Evolutionary conservation across 495 filamentous ascomycete genomes (phyloP), one percentile per base, ranked within the genome.

Genomic region (Trichoderma reesei): DNA sequence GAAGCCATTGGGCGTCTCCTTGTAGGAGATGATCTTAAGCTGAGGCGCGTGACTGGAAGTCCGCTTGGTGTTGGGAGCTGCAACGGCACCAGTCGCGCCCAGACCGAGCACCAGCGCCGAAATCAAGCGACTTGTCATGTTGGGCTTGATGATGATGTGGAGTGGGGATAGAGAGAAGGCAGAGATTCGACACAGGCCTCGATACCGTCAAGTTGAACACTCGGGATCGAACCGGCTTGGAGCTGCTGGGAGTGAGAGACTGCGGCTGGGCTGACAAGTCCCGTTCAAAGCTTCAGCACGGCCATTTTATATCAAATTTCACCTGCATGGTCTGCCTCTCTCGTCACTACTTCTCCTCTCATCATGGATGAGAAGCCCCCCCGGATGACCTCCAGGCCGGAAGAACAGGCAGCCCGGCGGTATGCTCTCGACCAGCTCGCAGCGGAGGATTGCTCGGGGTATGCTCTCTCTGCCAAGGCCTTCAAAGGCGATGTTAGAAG

Each of bases 1-100:
- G 31, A 56, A 56, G 9, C 51, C 51, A 56, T 56, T 56, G 31
- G 51, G 51, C 5, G 51, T 56, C 18, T 56, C 51, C 51, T 31
- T 34, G 51, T 56, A 56, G 31, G 51, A 56, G 31, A 56, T 56
- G 31, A 56, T 34, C 31, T 56, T 56, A 5, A 56, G 20, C 26
- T 13, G 26, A 36, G 51, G 8, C 11, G 3, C 8, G 10, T 56
- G 51, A 9, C 10, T 34, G 11, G 26, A 2, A 20, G 51, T 34
- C 7, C 51, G 26, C 16, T 56, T 56, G 51, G 31, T 26, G 16
- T 56, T 56, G 20, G 51, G 51, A 34, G 51, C 51, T 56, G 51
- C 51, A 13, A 33, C 51, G 14, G 26, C 51, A 1, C 31, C 11
- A 1, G 31, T 56, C 26, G 20, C 51, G 20, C 51, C 18, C 11